phyloP scores from a whole-genome alignment of 2,329 filamentous ascomycete genomes.

The Xylariaceae sp. region DNA sequence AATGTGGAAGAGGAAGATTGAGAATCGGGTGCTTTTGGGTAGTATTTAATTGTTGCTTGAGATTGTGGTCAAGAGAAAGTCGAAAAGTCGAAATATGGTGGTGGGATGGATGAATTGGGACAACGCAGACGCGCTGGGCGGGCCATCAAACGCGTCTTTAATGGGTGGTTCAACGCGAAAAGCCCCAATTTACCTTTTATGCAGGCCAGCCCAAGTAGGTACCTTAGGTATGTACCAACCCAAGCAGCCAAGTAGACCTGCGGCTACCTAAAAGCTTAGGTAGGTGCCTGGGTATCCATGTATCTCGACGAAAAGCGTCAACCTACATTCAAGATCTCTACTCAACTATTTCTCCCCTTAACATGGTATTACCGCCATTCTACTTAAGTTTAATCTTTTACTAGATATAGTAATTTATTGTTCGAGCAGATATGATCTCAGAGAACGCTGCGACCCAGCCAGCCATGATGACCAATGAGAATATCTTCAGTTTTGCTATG shows the following conservation, averaged over 20 bases:
- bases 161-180: slow-evolving; percentile 18
- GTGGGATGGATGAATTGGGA: slow-evolving; percentile 23
- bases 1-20: not conserved
- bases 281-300: too few relatives aligned
- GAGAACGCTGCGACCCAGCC: not conserved
- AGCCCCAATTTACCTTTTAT: slow-evolving; percentile 10
- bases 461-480: not conserved
- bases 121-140: slow-evolving; percentile 14
- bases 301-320: too few relatives aligned
- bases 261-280: too few relatives aligned
- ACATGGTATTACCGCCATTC: too few relatives aligned
- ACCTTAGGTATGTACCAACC: not conserved
- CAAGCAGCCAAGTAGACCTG: too few relatives aligned
- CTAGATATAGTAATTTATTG: too few relatives aligned
- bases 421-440: not conserved
- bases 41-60: not conserved
- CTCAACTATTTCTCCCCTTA: too few relatives aligned
- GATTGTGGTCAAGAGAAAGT: not conserved
- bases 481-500: slow-evolving; percentile 18
- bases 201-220: not conserved
- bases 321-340: too few relatives aligned
- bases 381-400: too few relatives aligned
- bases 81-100: slow-evolving; percentile 2
- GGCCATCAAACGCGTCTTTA: slow-evolving; percentile 23
- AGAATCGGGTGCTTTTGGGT: not conserved